These are phyloP conservation scores for Lecanosticta acicola DNA, from an alignment of 2,329 filamentous ascomycete species.

Conservation along the genomic window DNA sequence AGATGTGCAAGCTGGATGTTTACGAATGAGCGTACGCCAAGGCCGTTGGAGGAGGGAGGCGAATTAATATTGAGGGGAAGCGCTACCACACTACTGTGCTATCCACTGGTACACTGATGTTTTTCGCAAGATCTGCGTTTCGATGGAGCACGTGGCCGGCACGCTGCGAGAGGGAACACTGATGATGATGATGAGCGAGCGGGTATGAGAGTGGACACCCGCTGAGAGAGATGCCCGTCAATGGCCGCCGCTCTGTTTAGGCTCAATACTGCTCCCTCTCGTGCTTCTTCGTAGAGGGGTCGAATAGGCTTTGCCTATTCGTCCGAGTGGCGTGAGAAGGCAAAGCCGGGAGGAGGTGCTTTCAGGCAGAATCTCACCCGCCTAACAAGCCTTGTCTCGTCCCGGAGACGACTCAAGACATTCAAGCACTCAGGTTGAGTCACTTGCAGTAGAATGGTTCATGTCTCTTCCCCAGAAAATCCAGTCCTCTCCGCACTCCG, in stretches of 20 bases:
- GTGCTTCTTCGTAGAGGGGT: not conserved
- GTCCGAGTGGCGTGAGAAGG: not conserved
- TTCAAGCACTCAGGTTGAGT: no score
- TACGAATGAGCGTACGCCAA: not conserved
- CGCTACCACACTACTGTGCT: no score
- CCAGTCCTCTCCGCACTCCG: not conserved
- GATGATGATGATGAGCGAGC: not conserved
- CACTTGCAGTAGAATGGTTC: no score
- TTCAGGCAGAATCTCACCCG: no score
- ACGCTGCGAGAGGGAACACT: not conserved
- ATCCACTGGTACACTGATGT: not conserved
- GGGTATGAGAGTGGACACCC: not conserved
- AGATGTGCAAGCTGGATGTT: no score
- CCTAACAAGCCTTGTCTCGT: no score
- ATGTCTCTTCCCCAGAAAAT: not conserved
- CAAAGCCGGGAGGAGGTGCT: no score
- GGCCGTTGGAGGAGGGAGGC: not conserved
- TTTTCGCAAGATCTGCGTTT: not conserved
- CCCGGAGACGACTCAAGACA: no score
- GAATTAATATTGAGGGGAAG: slow-evolving; percentile 5
- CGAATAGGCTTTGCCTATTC: not conserved
- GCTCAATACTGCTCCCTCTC: not conserved
- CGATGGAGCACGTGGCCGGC: slow-evolving; percentile 2
- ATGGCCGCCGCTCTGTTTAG: not conserved
- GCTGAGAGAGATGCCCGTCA: not conserved